Base-by-base conservation (phyloP, 1,284 basidiomycete genomes). In the Xerocomus amazonicus region DNA sequence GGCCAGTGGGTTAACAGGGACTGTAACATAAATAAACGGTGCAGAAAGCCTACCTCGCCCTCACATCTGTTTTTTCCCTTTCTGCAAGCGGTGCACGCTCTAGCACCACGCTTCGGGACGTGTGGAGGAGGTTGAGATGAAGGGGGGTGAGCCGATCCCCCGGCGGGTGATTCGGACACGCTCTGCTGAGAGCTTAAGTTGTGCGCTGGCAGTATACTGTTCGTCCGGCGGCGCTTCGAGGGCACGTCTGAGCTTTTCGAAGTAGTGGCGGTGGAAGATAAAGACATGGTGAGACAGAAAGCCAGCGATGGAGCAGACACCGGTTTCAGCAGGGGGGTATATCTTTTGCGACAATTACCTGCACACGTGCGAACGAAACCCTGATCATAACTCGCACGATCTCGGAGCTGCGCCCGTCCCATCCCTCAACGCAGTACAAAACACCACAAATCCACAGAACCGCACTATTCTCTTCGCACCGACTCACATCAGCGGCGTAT, bases 11-110 rank as follows among this genome's bases (percentile, higher is more conserved):
- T 60, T 38, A 60, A 59, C 52, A 51, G 57, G 52, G 41, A 60
- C 55, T 56, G 61, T 14, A 28, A 37, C 45, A 45, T 61, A 49
- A 65, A 45, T 61, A 49, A 65, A 58, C 50, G 50, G 43, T 34
- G 34, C 28, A 53, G 53, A 71, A 55, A 61, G 57, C 71, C 56
- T 54, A 87, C 87, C 78, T 92, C 90, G 67, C 87, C 88, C 75
- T 95, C 92, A 65, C 92, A 95, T 63, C 92, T 78, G 73, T 94
- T 95, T 77, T 95, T 95, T 47, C 92, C 91, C 71, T 87, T 90
- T 61, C 90, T 83, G 70, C 90, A 89, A 60, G 83, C 81, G 29
- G 87, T 89, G 69, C 87, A 90, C 51, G 87, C 87, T 57, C 85
- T 75, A 51, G 87, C 84, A 26, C 87, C 87, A 63, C 87, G 77